Evolutionary conservation across 2,329 filamentous ascomycete species (phyloP), one percentile per base, ranked within the genome.

Genomic region (Zarea fungicola): DNA sequence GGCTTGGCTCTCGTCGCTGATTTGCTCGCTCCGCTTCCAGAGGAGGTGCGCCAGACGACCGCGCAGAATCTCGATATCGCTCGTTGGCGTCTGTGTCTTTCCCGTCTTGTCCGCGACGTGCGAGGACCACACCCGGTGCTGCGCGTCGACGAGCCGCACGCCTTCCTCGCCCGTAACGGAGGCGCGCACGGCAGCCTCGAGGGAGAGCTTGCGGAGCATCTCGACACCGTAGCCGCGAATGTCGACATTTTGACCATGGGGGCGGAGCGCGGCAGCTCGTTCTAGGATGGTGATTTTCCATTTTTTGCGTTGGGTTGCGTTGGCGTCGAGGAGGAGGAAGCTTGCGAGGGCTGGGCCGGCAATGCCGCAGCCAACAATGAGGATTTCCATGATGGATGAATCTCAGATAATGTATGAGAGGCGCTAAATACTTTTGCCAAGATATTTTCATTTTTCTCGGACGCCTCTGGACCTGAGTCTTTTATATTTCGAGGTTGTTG

Each of bases 1-100:
- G 11, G 60, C 53, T 9, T 60, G 50, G 25, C 64, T 67, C 16
- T 55, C 62, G 1, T 77, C 66, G 55, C 74, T 74, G 2, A 83
- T 58, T 19, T 45, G 23, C 40, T 21, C 25, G 22, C 48, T 50
- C n/a, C 42, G 39, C 2, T 82, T 63, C 10, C 64, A 60, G 4
- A 72, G 70, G n/a, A 84, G 56, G 45, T 81, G 75, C 0, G 41
- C 48, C 21, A 50, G 26, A 6, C 41, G 41, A 7, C 75, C 78
- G 8, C 80, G 67, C 69, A 84, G 75, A 41, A 84, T 76, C 62
- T 84, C 80, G 51, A 70, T 81, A 49, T 84, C 80, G 51, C 71
- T 74, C 0, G 74, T 77, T 22, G 79, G 60, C 8, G 62, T 63
- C 56, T 77, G 73, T 26, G 54, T 56, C 0, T 71, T 70, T 45